These are phyloP conservation scores for Fusarium sambucinum DNA, from an alignment of 2,329 filamentous ascomycete species.

Conservation along the genomic window DNA sequence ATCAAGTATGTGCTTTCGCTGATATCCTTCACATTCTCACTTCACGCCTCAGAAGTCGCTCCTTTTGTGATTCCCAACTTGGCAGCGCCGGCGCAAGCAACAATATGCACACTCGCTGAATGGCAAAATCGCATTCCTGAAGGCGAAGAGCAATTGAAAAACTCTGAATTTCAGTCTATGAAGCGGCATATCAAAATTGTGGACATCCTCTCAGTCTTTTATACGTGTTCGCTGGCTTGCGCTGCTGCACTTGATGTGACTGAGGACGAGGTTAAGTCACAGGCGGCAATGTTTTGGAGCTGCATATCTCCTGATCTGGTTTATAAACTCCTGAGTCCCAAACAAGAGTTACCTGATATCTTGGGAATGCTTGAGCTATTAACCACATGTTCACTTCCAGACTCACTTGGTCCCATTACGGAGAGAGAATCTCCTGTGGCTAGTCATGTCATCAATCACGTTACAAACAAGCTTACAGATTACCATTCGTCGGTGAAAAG, in stretches of 20 bases:
- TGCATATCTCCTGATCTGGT: conserved; percentile 74
- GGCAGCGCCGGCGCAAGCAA: conserved; percentile 67
- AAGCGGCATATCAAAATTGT: conserved; percentile 71
- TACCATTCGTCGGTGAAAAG: conserved; percentile 57
- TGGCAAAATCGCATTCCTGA: conserved; percentile 64
- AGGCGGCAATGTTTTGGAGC: conserved; percentile 71
- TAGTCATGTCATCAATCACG: conserved; percentile 67
- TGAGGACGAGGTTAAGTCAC: conserved; percentile 49
- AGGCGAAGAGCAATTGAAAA: conserved; percentile 60
- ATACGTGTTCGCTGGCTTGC: conserved; percentile 72
- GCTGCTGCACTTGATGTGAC: conserved; percentile 54
- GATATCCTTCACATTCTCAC: conserved; percentile 71
- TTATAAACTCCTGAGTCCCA: conserved; percentile 74
- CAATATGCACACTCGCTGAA: conserved; percentile 70
- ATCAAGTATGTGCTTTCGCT: conserved; percentile 75
- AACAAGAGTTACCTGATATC: conserved; percentile 73
- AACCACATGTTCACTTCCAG: conserved; percentile 71
- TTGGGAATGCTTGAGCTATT: conserved; percentile 74
- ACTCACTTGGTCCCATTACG: conserved; percentile 75
- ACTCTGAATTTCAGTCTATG: conserved; percentile 54
- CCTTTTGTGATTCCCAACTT: conserved; percentile 70
- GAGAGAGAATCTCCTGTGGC: conserved; percentile 60
- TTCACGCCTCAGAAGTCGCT: conserved; percentile 70
- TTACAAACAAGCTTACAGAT: conserved; percentile 73
- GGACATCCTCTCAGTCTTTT: conserved; percentile 74